A percentile compares a stretch with the other conserved stretches of the same genome.
Conservation (phyloP, 371 early-diverging fungal species). For the Smittium culicis region DNA sequence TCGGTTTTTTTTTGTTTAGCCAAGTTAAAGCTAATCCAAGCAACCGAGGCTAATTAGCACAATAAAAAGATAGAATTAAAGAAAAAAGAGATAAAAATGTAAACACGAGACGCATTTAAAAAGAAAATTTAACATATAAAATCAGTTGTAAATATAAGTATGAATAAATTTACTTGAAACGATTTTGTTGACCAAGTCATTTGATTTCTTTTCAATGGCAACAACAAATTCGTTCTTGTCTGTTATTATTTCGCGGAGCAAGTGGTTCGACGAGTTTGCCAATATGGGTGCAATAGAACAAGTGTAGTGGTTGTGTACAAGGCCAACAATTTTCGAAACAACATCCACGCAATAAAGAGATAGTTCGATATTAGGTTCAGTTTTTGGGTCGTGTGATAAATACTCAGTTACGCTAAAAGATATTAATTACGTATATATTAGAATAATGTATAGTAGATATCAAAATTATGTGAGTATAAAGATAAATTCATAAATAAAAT, state of each 20-base stretch:
- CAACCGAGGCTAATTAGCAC: constrained; percentile 25
- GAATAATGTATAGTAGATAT: background rate
- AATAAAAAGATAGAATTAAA: background rate
- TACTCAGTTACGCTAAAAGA: background rate
- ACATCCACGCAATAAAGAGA: constrained; percentile 52
- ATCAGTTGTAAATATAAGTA: too few species aligned
- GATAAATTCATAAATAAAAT: background rate
- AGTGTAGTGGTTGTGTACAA: constrained; percentile 85
- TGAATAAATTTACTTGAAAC: constrained; percentile 24
- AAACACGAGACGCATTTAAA: too few species aligned
- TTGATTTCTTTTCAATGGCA: constrained; percentile 58
- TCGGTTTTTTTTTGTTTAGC: constrained; percentile 50
- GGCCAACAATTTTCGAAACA: constrained; percentile 55
- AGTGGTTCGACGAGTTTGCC: constrained; percentile 47
- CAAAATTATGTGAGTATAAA: background rate
- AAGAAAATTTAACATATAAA: too few species aligned
- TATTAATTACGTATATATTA: too few species aligned
- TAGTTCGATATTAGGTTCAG: background rate
- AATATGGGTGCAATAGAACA: constrained; percentile 66
- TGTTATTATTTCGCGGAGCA: constrained; percentile 67
- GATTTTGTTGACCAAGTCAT: constrained; percentile 59
- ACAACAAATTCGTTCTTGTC: constrained; percentile 77
- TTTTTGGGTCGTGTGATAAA: background rate
- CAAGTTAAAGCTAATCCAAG: constrained; percentile 23
- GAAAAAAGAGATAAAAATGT: background rate